Base-by-base conservation (phyloP, 805 yeast species). In the Lipomyces oligophaga region DNA sequence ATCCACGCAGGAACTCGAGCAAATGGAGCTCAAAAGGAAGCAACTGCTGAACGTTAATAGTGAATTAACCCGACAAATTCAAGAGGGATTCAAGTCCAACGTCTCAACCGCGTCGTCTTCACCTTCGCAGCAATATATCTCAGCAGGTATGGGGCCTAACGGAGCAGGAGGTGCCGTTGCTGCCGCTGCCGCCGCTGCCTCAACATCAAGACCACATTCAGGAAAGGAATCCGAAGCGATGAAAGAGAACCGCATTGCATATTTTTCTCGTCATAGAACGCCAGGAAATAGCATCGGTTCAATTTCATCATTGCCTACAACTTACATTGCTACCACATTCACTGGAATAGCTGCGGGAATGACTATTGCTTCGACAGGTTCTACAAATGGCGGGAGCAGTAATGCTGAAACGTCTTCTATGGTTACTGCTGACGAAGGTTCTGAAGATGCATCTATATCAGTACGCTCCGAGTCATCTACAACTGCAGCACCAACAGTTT, bases 11-110 rank as follows among this genome's bases (percentile, higher is more conserved):
- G 72, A 67, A 43, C 52, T 61, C 11, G 50, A 60, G 22, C 31
- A 63, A 21, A 59, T 69, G 28, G 58, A 58, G 34, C 49, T 61
- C 15, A 60, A 63, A 47, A 67, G 66, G 50, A 45, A 60, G 11
- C 72, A 69, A 54, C 59, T 69, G 20, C 55, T 59, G 6, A 70
- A 68, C 25, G 54, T 68, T 60, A 67, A 68, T 52, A 61, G 60
- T 28, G 71, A 65, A 48, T 60, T 70, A 20, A 57, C 61, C 36
- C 47, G 57, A 30, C 68, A 64, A 45, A 59, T 67, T 11, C 56
- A 62, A 30, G 68, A 67, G 37, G 62, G 64, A 59, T 62, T 58
- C 36, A 39, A 27, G 38, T 25, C 20, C 10, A 28, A 42, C 19
- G 32, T 31, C n/a, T 18, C 10, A 10, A 20, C 46, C 32, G 40